These are phyloP conservation scores for Backusella parvicylindrica DNA, from an alignment of 192 early-diverging fungal genomes.

Conservation along the genomic window DNA sequence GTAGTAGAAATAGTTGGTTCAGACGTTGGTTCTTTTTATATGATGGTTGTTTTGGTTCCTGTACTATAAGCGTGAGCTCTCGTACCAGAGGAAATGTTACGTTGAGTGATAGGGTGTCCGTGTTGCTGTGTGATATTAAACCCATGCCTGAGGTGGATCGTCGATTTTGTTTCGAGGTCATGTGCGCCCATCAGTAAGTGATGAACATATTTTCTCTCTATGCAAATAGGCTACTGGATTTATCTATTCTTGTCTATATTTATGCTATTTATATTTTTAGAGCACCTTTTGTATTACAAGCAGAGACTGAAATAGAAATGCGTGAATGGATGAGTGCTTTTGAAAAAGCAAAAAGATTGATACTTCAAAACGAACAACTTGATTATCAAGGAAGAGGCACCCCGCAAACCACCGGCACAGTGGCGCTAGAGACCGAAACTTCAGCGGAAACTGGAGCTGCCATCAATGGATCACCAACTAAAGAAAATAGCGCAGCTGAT, in stretches of 20 bases:
- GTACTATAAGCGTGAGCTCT: constrained; percentile 29
- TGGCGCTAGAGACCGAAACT: neutral
- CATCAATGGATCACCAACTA: neutral
- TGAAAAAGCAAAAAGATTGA: constrained; percentile 53
- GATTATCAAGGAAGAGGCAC: neutral
- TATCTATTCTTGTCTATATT: neutral
- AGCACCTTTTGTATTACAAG: constrained; percentile 51
- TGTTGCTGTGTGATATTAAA: constrained; percentile 59
- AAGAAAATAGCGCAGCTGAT: neutral
- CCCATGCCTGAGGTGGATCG: constrained; percentile 53
- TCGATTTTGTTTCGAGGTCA: constrained; percentile 69
- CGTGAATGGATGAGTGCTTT: constrained; percentile 59
- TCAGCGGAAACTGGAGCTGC: neutral
- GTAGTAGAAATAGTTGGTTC: constrained; percentile 37
- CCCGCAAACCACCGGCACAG: neutral
- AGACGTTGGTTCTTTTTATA: constrained; percentile 56
- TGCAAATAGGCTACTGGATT: neutral
- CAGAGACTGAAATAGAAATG: constrained; percentile 69
- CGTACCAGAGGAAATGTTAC: constrained; percentile 19
- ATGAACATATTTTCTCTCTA: neutral
- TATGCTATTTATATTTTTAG: neutral
- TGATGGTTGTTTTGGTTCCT: constrained; percentile 50
- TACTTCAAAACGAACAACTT: constrained; percentile 20
- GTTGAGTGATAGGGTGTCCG: constrained; percentile 54
- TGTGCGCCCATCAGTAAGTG: constrained; percentile 63